Evolutionary conservation across 345 rosid species (phyloP).

Genomic region (Eucalyptus polybractea): DNA sequence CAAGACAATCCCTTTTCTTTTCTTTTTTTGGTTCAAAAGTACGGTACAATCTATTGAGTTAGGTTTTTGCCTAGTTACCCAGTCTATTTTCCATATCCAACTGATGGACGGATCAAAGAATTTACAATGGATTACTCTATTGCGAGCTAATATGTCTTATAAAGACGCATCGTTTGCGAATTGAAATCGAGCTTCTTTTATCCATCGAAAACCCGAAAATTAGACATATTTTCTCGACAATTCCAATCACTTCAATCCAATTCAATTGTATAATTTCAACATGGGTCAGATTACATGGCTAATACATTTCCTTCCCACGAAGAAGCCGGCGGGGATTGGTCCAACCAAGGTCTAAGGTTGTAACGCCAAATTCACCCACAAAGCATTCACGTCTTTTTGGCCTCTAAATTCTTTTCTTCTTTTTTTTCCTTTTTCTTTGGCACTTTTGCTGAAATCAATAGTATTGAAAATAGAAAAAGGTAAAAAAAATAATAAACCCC

Average conservation of each 20-base stretch:
- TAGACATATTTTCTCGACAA: not conserved
- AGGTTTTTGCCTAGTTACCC: not conserved
- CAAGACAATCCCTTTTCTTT: not conserved
- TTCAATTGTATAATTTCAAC: not conserved
- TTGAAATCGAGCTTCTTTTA: not conserved
- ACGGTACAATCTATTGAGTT: not conserved
- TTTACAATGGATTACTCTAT: not conserved
- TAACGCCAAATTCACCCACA: not conserved
- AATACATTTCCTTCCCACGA: not conserved
- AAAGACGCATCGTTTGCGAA: rapidly evolving
- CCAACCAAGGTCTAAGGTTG: not conserved
- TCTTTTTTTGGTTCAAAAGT: too few species aligned
- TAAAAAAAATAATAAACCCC: not conserved
- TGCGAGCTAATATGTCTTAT: not conserved
- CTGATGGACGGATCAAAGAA: not conserved
- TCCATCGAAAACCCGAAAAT: not conserved
- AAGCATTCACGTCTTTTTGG: not conserved
- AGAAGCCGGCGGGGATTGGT: not conserved
- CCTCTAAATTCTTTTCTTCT: not conserved
- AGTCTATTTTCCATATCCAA: not conserved
- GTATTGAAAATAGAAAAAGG: not conserved
- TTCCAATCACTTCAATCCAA: not conserved
- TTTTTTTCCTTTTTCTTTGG: not conserved
- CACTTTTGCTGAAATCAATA: not conserved
- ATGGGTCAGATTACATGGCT: not conserved